Evolutionary conservation across 148 eudicot species (phyloP), one percentile per base, ranked within the genome.

Genomic region (Polygonum maritimum): DNA sequence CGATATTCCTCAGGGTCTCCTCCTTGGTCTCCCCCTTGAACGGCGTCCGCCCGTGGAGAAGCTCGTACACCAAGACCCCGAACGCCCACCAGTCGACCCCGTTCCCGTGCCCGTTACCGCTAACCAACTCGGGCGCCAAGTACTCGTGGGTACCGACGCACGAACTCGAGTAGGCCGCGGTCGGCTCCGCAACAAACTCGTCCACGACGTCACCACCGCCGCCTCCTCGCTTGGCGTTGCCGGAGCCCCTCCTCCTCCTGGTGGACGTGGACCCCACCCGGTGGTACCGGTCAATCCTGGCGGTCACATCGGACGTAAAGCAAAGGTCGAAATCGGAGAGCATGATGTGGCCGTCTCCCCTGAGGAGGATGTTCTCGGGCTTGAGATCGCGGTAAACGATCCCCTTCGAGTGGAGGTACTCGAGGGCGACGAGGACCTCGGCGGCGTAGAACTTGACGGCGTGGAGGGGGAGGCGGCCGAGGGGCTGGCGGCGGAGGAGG

Each of bases 51-150:
- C 97, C 97, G 52, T 76, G 80, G 11, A 92, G 2, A 3, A 92
- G 47, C 73, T 92, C 98, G 60, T 90, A 88, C 0, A 90, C 19
- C 47, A 92, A 80, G 1, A 93, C 90, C 70, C 97, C 97, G 22
- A 90, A 87, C 2, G 92, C 95, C 98, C 97, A 92, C 97, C 97
- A 92, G 75, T 92, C 97, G 1, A 92, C 97, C 0, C 90, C 95
- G 82, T 86, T 92, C 6, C 97, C 92, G 74, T 92, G 95, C 1
- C 97, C 98, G 78, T 76, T 79, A 2, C 95, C 97, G 45, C 63
- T 40, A 8, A 87, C 81, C 4, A 92, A 75, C 86, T 92, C 97
- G 48, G 97, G 98, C 48, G 97, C 91, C 52, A 92, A 48, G 76
- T 92, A 92, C 85, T 92, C 97, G 78, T 92, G 97, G 9, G 97